Evolutionary conservation across 116 monocot species (phyloP), one percentile per base, ranked within the genome.

Genomic region (Phalaenopsis hybrid): DNA sequence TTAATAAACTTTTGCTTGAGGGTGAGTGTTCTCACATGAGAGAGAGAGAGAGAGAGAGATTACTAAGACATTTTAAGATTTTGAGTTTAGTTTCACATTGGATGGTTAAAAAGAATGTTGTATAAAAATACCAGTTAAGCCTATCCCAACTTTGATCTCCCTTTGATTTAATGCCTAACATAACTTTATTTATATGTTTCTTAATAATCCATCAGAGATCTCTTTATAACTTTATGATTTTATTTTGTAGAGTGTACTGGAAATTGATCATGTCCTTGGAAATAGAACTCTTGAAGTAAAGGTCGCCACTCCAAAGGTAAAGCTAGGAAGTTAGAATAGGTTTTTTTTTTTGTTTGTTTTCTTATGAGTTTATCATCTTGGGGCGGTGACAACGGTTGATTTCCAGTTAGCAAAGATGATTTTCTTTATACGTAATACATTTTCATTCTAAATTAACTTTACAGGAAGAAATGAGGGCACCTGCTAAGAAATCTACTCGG

Each of bases 261-360:
- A 92, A 81, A 90, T 90, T 82, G 97, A 94, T 52, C 94, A 97
- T 89, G 81, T 91, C 34, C 91, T 97, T 82, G 97, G 94, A 81
- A 92, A 83, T 45, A 88, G 97, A 88, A 94, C 89, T n/a, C 91
- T 97, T 84, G 97, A 97, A 83, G 94, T 97, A 80, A 94, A 97
- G 83, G 84, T 97, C 69, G 97, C 97, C 17, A 97, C 97, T 81
- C 94, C 97, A 82, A 97, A 88, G 93, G 97, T 97, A 81, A 75
- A 75, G 80, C 13, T 55, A 17, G 55, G 55, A 55, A 15, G 55
- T 43, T 58, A 3, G 4, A 8, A 20, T 59, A 15, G 25, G 51
- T 20, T 76, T 23, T 48, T 67, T 7, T 18, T 3, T 41, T 41
- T 41, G 2, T 41, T 41, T 41, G 2, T 25, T 34, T 67, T 67